A percentile compares a stretch with the other conserved stretches of the same genome.
phyloP scores from a whole-genome alignment of 208 protist genomes.

The Acanthamoeba triangularis region DNA sequence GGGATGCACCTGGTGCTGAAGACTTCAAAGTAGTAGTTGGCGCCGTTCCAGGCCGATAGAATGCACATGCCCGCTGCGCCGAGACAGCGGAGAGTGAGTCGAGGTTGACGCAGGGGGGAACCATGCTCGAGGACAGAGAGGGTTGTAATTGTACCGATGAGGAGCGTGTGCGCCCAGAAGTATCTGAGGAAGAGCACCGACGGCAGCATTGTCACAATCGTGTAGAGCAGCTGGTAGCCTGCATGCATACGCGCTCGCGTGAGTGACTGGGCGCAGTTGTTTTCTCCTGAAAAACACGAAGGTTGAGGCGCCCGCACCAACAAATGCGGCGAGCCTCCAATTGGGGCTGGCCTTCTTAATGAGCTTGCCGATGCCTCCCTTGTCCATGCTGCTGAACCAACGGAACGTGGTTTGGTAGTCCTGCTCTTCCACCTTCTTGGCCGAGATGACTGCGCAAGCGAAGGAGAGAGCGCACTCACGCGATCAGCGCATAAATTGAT shows the following conservation, averaged over 20 bases:
- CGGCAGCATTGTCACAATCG: conserved; percentile 78
- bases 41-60: conserved; percentile 56
- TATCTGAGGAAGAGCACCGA: conserved; percentile 63
- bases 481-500: not conserved
- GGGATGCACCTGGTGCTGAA: conserved; percentile 43
- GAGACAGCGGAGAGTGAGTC: not conserved
- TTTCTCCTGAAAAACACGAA: not conserved
- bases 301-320: not conserved
- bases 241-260: not conserved
- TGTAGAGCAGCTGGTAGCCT: conserved; percentile 83
- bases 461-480: not conserved
- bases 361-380: conserved; percentile 74
- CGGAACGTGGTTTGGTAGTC: conserved; percentile 78
- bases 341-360: conserved; percentile 66
- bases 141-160: conserved; percentile 22
- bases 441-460: conserved; percentile 2
- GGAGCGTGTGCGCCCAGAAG: conserved; percentile 74
- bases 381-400: conserved; percentile 80
- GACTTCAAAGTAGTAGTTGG: conserved; percentile 71
- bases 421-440: conserved; percentile 79
- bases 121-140: too few species aligned
- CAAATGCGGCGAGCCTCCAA: not conserved
- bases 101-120: not conserved
- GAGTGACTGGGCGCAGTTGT: not conserved
- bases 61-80: conserved; percentile 44